Percentiles rank a stretch among this genome's conserved stretches.
These are phyloP conservation scores for Phoma sp. DNA, from an alignment of 2,329 filamentous ascomycete genomes.

Conservation along the genomic window DNA sequence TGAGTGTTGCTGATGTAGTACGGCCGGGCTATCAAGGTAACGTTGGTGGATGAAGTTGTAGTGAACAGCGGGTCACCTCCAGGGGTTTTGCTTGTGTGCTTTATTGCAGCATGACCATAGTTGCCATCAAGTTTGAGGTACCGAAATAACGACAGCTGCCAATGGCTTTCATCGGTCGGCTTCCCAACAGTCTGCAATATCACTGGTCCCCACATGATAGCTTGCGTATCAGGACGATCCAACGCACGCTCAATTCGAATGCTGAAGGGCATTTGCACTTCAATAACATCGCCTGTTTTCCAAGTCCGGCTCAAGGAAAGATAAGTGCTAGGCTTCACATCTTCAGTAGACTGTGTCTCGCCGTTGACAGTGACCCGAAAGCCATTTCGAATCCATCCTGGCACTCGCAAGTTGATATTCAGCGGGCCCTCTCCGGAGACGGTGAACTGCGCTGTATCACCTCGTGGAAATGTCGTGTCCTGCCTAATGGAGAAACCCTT, in stretches of 20 bases:
- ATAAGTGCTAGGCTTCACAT: background rate
- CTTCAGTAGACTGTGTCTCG: background rate
- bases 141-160: background rate
- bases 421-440: background rate
- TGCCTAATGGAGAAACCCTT: background rate
- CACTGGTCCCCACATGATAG: constrained; percentile 3
- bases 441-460: background rate
- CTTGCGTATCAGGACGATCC: constrained; percentile 4
- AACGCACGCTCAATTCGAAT: constrained; percentile 1
- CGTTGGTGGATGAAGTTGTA: background rate
- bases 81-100: background rate
- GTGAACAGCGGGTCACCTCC: background rate
- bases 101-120: background rate
- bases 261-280: constrained; percentile 1
- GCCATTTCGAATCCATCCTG: background rate
- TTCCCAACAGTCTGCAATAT: background rate
- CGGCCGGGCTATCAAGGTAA: background rate
- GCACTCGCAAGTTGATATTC: background rate
- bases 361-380: constrained; percentile 4
- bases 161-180: background rate
- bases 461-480: background rate
- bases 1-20: constrained; percentile 7
- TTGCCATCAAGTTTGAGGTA: background rate
- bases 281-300: background rate
- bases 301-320: background rate